A percentile compares a stretch with the other conserved stretches of the same genome.
Evolutionary conservation across 2,329 filamentous ascomycete species (phyloP).

Genomic region (Sporothrix pseudoabietina): DNA sequence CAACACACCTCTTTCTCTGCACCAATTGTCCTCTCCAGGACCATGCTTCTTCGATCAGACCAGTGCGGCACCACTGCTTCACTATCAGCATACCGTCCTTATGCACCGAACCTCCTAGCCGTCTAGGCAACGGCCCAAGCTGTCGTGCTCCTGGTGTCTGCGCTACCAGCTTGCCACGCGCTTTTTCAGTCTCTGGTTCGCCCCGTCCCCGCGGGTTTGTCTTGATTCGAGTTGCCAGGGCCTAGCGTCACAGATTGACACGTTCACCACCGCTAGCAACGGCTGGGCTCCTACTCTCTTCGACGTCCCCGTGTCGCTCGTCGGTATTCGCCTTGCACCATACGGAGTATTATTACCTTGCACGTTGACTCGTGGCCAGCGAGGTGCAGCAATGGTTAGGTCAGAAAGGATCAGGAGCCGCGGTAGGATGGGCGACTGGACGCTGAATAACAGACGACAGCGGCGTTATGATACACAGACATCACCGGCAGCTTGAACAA

Average conservation of each 20-base stretch:
- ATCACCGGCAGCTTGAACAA: not conserved
- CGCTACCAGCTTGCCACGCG: not conserved
- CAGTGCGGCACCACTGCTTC: not conserved
- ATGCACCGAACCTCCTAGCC: not conserved
- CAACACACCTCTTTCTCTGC: too few relatives aligned
- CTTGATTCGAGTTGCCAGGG: constrained; percentile 1
- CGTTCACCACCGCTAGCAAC: not conserved
- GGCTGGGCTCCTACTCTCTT: not conserved
- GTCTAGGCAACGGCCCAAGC: not conserved
- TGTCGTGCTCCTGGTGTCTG: not conserved
- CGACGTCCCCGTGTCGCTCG: not conserved
- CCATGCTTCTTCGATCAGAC: not conserved
- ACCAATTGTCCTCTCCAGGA: not conserved
- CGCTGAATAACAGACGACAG: not conserved
- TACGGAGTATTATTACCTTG: not conserved
- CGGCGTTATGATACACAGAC: not conserved
- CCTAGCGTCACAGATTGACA: not conserved
- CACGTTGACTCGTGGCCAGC: not conserved
- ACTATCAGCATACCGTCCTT: not conserved
- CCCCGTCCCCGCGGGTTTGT: not conserved
- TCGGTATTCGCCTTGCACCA: not conserved
- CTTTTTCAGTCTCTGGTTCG: not conserved
- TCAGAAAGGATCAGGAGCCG: not conserved
- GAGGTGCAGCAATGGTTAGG: not conserved
- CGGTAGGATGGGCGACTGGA: not conserved